Percentiles rank a stretch among this genome's conserved stretches.
Conservation (phyloP, 2,329 filamentous ascomycete genomes). For the Erysiphe neolycopersici region DNA sequence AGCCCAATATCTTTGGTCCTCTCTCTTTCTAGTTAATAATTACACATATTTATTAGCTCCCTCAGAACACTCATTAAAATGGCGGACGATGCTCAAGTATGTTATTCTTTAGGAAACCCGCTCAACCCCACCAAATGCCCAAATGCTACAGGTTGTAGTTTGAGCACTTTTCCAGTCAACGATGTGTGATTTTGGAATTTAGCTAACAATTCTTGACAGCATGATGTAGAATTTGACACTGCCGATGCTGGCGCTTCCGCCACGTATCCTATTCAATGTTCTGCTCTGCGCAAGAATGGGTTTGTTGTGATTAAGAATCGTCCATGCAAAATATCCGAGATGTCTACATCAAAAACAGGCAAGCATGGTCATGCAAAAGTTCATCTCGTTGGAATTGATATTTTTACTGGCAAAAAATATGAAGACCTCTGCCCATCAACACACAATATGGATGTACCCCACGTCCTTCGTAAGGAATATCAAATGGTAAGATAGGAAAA, state of each 20-base stretch:
- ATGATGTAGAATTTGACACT: constrained; percentile 43
- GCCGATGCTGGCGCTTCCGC: constrained; percentile 86
- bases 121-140: constrained; percentile 9
- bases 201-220: constrained; percentile 5
- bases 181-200: not conserved
- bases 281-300: constrained; percentile 97
- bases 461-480: constrained; percentile 74
- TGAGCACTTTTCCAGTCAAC: not conserved
- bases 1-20: not conserved
- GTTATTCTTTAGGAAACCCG: constrained; percentile 17
- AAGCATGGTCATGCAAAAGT: constrained; percentile 99
- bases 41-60: not conserved
- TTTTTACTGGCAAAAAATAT: constrained; percentile 99
- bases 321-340: constrained; percentile 99
- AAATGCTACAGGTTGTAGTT: not conserved
- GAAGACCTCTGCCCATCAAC: constrained; percentile 98
- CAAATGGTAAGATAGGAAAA: constrained; percentile 52
- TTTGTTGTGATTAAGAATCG: constrained; percentile 96
- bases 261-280: constrained; percentile 98
- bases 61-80: constrained; percentile 20
- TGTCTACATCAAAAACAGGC: constrained; percentile 99
- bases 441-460: constrained; percentile 93
- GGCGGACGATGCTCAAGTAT: constrained; percentile 23
- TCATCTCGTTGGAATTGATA: constrained; percentile 90
- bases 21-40: not conserved